Base-by-base conservation (phyloP, 1,284 basidiomycete genomes). In the Pholiota adiposa region DNA sequence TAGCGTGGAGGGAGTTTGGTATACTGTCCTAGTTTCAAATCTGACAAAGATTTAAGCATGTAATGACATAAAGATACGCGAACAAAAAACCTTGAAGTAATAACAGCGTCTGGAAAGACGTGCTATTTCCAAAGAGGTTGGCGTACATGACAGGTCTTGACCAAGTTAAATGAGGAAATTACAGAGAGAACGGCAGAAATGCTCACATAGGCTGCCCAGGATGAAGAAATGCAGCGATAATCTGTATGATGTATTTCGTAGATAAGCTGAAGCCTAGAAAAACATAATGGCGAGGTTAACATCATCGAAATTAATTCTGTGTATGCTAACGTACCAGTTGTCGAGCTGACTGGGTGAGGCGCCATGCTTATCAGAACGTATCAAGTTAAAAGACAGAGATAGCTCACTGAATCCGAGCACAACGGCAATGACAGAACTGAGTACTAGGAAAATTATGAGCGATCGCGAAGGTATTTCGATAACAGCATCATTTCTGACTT, bases 1-100 rank as follows among this genome's bases (percentile, higher is more conserved):
- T 81, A 75, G 9, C 87, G 81, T 12, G 90, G 89, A 14, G 89
- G 88, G 52, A 92, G 81, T 76, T 92, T 91, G 58, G 88, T 74
- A 73, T 92, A 91, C 68, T 91, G 88, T 2, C 87, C 89, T 53
- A 92, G 77, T 73, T 92, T 92, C 51, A 92, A 76, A 68, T 92
- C 81, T 65, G 7, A n/a, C 18, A 52, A 14, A 49, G 3, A n/a
- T 54, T 25, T 14, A 51, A 16, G 14, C 41, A 27, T 16, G 31
- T 12, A 18, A 19, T 11, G 16, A 33, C 14, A 16, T 3, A 16
- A 46, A 21, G 16, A 29, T 21, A 33, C 33, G 18, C n/a, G 6
- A 2, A 27, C 21, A 9, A 40, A 29, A 60, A 58, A 68, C 77
- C 82, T 74, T 82, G 80, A 16, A 84, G 70, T 75, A 85, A 75